Base-by-base conservation (phyloP, 768 basidiomycete species). In the Rhodotorula sphaerocarpa region DNA sequence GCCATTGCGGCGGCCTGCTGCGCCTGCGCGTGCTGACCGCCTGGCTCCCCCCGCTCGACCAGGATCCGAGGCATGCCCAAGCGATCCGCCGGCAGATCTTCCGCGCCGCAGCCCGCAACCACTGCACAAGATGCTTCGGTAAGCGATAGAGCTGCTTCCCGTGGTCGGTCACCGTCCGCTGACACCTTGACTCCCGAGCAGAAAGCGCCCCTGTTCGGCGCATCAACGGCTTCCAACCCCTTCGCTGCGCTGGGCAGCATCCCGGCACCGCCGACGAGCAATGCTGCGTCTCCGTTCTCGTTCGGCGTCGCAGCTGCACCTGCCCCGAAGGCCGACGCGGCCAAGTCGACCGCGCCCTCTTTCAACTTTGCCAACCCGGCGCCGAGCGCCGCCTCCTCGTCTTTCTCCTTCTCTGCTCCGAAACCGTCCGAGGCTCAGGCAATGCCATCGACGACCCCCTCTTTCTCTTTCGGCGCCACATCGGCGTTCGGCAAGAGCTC, bases 1-100 rank as follows among this genome's bases (percentile, higher is more conserved):
- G 67, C 55, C 25, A 2, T 16, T 10, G 18, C 21, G 36, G 3
- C n/a, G 27, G 5, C 28, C 28, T 47, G 21, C 4, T 18, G 27
- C 28, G 6, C 7, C n/a, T n/a, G n/a, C n/a, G n/a, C n/a, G 25
- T 15, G 39, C 45, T 34, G 33, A 44, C 41, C 9, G 31, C 39
- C 16, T 25, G 5, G 27, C 28, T 34, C 41, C 10, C 39, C n/a
- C 20, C 31, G 21, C 21, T 33, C 44, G 18, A 15, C n/a, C 55
- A 66, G 64, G 51, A 60, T 66, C 31, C 64, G 64, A 9, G 64
- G 59, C 20, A 16, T 66, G 21, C 64, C 67, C 33, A 59, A 63
- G 25, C 66, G 66, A 11, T 55, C 39, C 34, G 62, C 60, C 15
- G 34, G 27, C 18, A 18, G 46, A 5, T 46, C 46, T 21, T 51